phyloP scores from a whole-genome alignment of 768 basidiomycete species.

The Kwoniella shandongensis region DNA sequence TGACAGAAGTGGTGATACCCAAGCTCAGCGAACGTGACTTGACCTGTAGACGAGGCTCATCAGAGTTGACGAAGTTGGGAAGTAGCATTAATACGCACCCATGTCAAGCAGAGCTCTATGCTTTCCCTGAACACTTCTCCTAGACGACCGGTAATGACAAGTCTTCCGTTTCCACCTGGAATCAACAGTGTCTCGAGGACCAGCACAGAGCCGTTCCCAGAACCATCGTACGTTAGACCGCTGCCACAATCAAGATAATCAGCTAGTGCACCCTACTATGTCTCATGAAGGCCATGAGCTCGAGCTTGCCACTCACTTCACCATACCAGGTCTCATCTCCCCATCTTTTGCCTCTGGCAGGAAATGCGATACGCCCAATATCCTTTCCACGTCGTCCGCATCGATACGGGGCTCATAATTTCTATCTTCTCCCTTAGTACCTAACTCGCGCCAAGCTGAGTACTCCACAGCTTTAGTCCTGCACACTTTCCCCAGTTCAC shows the following conservation, averaged over 20 bases:
- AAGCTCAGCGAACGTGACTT: constrained; percentile 62
- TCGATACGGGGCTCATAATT: constrained; percentile 66
- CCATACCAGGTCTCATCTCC: constrained; percentile 71
- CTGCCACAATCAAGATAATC: constrained; percentile 20
- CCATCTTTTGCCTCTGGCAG: constrained; percentile 69
- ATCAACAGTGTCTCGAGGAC: constrained; percentile 79
- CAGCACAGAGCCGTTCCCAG: constrained; percentile 55
- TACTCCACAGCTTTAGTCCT: constrained; percentile 89
- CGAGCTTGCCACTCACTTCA: constrained; percentile 54
- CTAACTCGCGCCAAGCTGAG: constrained; percentile 61
- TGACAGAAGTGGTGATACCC: constrained; percentile 33
- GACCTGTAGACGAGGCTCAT: constrained; percentile 23
- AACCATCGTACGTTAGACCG: constrained; percentile 50
- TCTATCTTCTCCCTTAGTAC: constrained; percentile 30
- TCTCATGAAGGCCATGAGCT: background rate
- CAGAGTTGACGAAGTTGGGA: background rate
- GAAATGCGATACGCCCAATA: constrained; percentile 76
- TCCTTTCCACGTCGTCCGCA: constrained; percentile 72
- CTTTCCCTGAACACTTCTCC: constrained; percentile 93
- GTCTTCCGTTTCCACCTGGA: constrained; percentile 66
- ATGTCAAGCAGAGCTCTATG: constrained; percentile 83
- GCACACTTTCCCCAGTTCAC: constrained; percentile 84
- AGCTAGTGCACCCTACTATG: background rate
- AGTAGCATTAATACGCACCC: constrained; percentile 60
- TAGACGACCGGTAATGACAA: constrained; percentile 78